These are phyloP conservation scores for Tulasnella calospora DNA, from an alignment of 768 basidiomycete genomes.

Conservation along the genomic window DNA sequence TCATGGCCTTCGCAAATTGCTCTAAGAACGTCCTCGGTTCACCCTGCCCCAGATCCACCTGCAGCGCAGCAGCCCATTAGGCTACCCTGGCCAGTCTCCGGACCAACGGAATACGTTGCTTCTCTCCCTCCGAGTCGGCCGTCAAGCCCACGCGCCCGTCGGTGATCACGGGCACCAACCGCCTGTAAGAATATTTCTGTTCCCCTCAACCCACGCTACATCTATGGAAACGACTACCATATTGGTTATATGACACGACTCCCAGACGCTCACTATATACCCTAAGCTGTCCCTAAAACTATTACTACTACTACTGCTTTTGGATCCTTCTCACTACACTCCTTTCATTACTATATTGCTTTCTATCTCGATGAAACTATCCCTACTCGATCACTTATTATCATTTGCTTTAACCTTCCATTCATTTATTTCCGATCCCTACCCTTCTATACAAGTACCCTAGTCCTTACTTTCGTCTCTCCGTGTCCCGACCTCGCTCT, in stretches of 20 bases:
- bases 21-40: not conserved
- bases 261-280: not conserved
- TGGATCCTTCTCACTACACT: not conserved
- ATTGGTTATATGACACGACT: not conserved
- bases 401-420: not conserved
- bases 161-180: not conserved
- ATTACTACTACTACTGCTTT: not conserved
- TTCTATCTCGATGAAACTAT: not conserved
- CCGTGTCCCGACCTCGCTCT: not conserved
- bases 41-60: not conserved
- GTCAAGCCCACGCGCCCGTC: not conserved
- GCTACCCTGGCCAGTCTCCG: not conserved
- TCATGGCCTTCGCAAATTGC: not conserved
- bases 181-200: not conserved
- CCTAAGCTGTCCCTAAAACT: not conserved
- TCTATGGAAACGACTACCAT: not conserved
- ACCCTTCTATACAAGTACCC: not conserved
- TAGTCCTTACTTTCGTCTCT: not conserved
- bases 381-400: not conserved
- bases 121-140: not conserved
- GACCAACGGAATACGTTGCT: not conserved
- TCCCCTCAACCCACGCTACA: not conserved
- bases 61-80: not conserved
- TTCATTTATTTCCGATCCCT: not conserved
- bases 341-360: not conserved